Evolutionary conservation across 2,329 filamentous ascomycete genomes (phyloP), one percentile per base, ranked within the genome.

Genomic region (Fusarium paranaense): DNA sequence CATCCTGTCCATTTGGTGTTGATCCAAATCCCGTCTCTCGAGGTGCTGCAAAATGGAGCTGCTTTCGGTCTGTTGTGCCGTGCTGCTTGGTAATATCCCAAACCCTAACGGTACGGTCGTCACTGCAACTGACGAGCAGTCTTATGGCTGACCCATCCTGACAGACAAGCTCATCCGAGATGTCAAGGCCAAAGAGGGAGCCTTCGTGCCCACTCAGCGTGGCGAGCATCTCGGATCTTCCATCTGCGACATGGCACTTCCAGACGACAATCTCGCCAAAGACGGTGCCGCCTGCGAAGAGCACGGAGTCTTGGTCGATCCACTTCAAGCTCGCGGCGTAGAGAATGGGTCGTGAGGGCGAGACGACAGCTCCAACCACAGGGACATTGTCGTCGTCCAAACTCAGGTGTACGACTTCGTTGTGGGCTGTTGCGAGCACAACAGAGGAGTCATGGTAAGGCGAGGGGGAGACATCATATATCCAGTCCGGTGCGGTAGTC

Each of bases 231-330:
- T 88, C 84, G 42, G 71, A 57, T 18, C 45, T 30, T 7, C 52
- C 64, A 5, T 54, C 11, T 57, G 60, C 37, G n/a, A 87, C 76
- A 56, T 85, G 83, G 76, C 90, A 95, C 73, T 92, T 94, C 97
- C 97, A 98, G 18, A 97, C 89, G 40, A 98, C 87, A 37, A 99
- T 93, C 81, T 98, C 95, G 4, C 97, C 97, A 82, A 98, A 98
- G 1, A 96, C 95, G 0, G 97, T 98, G 1, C 97, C 97, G 4
- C 94, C 94, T 8, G 95, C 94, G 60, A 98, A 89, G 22, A 98
- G 87, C 54, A 97, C 86, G 61, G 86, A 86, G 52, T 86, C 85
- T 7, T 82, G 63, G 8, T 87, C 87, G 9, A 91, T 82, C 88
- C 92, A 94, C 42, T 87, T 83, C 20, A 97, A 82, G 78, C 94